Evolutionary conservation across 2,329 filamentous ascomycete genomes (phyloP).

Genomic region (Fusarium cicatricum): DNA sequence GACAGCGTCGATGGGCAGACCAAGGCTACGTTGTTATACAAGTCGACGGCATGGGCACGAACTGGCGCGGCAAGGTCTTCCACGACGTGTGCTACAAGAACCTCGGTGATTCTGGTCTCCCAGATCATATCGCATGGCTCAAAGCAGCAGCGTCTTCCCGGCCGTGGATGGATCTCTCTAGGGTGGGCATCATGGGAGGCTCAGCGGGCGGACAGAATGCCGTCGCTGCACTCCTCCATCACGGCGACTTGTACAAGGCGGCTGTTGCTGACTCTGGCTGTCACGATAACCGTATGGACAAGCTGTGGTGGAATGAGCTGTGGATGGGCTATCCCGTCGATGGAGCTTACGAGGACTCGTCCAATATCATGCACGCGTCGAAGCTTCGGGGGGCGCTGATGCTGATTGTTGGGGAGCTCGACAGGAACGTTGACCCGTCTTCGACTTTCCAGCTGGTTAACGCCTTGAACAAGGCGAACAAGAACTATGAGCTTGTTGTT

Average conservation of each 20-base stretch:
- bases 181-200: constrained; percentile 42
- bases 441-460: constrained; percentile 43
- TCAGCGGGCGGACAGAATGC: constrained; percentile 46
- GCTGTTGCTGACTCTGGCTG: constrained; percentile 42
- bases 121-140: constrained; percentile 44
- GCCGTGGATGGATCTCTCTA: constrained; percentile 41
- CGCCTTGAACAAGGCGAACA: constrained; percentile 39
- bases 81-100: constrained; percentile 45
- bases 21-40: constrained; percentile 43
- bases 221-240: constrained; percentile 39
- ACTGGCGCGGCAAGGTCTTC: constrained; percentile 43
- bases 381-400: constrained; percentile 42
- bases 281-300: constrained; percentile 46
- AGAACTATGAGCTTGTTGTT: constrained; percentile 43
- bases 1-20: constrained; percentile 38
- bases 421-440: constrained; percentile 43
- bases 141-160: constrained; percentile 38
- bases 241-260: constrained; percentile 42
- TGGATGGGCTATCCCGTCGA: constrained; percentile 47
- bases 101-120: constrained; percentile 40
- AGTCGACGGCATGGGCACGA: constrained; percentile 46
- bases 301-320: constrained; percentile 45
- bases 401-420: constrained; percentile 43
- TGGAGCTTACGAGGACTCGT: constrained; percentile 39
- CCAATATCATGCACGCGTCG: constrained; percentile 41